Evolutionary conservation across 208 protist species (phyloP), one percentile per base, ranked within the genome.

Genomic region (Acanthamoeba lenticulata): DNA sequence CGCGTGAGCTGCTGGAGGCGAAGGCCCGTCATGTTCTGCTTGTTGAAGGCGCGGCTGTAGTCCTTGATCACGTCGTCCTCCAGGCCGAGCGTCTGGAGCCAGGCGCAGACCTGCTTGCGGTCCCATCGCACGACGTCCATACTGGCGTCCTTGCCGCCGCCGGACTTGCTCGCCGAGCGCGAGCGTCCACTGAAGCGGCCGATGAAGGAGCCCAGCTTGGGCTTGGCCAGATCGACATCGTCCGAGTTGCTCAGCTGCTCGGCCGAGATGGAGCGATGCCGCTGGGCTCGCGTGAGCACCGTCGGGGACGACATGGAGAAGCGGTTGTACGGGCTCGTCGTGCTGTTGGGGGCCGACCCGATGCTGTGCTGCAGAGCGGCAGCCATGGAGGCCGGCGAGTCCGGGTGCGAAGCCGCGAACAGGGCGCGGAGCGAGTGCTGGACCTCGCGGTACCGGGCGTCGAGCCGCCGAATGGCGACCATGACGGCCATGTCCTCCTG

Each of bases 1-100:
- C 74, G 74, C 42, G 74, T 85, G 74, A 85, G 5, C 74, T 85
- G 74, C 42, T 85, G 74, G 1, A 85, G 74, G 40, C 55, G 47
- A 42, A 85, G 44, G 11, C 74, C 74, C 2, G 4, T 85, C 42
- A 85, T 9, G 42, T 55, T 45, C 27, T 85, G 38, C 42, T 85
- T 85, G 40, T 55, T 85, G 74, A 85, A 85, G 9, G 11, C 38
- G 4, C 17, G 4, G 19, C 11, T 52, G 44, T 55, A 85, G 0
- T 85, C 74, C 44, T 44, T 74, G 65, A 44, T 1, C 24, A 0
- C 6, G 65, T 74, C 65, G 1, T 74, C 65, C 65, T 74, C 34
- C 1, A 74, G 3, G 29, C 42, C 65, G 13, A 74, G 65, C 32
- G 6, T 27, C 1, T 4, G 34, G 5, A 74, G 65, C 65, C 65